Percentiles rank a stretch among this genome's conserved stretches.
phyloP scores from a whole-genome alignment of 192 early-diverging fungal genomes.

The Phlyctochytrium planicorne region DNA sequence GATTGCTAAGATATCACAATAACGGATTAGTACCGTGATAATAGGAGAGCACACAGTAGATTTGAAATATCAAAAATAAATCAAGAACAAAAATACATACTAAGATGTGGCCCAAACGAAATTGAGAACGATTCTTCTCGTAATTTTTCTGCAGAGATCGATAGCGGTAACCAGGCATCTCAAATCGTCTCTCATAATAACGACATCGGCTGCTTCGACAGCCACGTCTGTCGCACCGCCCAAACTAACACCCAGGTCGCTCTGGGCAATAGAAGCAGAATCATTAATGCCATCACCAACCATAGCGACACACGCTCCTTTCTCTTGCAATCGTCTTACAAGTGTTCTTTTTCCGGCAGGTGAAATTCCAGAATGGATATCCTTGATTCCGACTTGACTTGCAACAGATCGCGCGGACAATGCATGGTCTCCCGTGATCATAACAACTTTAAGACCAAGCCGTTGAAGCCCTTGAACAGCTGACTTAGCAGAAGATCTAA shows the following conservation, averaged over 20 bases:
- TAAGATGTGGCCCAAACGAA: constrained; percentile 78
- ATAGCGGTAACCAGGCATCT: constrained; percentile 83
- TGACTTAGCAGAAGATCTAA: constrained; percentile 75
- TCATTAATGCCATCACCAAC: constrained; percentile 98
- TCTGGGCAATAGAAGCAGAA: constrained; percentile 81
- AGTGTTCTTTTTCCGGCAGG: constrained; percentile 86
- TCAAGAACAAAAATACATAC: constrained; percentile 10
- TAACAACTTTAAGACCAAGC: constrained; percentile 78
- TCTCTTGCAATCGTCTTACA: constrained; percentile 67
- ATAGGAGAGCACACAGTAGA: background rate
- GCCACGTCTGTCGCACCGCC: constrained; percentile 93
- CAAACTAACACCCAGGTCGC: constrained; percentile 86
- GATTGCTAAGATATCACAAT: constrained; percentile 66
- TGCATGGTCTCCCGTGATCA: constrained; percentile 94
- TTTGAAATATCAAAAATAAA: background rate
- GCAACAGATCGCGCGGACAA: constrained; percentile 83
- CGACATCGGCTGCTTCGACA: constrained; percentile 89
- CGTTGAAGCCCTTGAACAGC: constrained; percentile 67
- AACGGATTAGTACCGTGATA: background rate
- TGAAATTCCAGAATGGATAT: constrained; percentile 87
- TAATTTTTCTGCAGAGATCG: constrained; percentile 81
- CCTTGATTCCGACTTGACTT: constrained; percentile 72
- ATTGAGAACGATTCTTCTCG: constrained; percentile 81
- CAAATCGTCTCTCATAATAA: constrained; percentile 88
- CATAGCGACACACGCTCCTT: constrained; percentile 72